Evolutionary conservation across 1,284 basidiomycete genomes (phyloP).

Genomic region (Amylostereum areolatum): DNA sequence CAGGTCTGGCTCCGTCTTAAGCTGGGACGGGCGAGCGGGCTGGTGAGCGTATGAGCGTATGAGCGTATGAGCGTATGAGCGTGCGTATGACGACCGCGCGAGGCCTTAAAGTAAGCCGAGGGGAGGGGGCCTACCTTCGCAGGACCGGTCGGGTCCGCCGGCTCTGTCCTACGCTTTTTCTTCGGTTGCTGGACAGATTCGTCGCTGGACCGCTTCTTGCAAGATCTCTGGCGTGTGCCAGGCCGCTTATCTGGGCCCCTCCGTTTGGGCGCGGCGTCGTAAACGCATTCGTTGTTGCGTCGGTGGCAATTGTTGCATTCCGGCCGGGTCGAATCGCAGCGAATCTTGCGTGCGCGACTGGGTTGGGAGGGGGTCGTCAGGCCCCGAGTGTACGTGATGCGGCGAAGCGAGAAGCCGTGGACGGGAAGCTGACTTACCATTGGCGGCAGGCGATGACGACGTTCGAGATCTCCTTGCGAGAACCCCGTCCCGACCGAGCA

Average conservation of each 20-base stretch:
- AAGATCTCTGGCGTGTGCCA: slow-evolving; percentile 72
- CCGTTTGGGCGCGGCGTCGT: slow-evolving; percentile 72
- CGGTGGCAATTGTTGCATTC: slow-evolving; percentile 74
- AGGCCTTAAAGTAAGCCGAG: too few species aligned
- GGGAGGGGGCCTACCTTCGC: too few species aligned
- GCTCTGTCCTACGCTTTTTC: slow-evolving; percentile 46
- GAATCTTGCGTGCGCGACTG: slow-evolving; percentile 74
- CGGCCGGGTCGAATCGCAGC: slow-evolving; percentile 75
- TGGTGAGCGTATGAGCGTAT: too few species aligned
- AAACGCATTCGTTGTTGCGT: slow-evolving; percentile 67
- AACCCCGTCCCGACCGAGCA: slow-evolving; percentile 24
- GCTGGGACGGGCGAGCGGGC: too few species aligned
- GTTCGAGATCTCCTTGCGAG: slow-evolving; percentile 54
- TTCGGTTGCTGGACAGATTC: slow-evolving; percentile 46
- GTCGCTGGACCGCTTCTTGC: slow-evolving; percentile 68
- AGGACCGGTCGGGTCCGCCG: slow-evolving; percentile 20
- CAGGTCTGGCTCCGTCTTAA: too few species aligned
- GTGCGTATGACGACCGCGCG: too few species aligned
- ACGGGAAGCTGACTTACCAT: slow-evolving; percentile 22
- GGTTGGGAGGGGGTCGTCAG: slow-evolving; percentile 28
- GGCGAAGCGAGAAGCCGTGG: slow-evolving; percentile 1
- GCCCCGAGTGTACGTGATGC: slow-evolving; percentile 14
- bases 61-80: too few species aligned
- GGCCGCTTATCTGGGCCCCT: slow-evolving; percentile 79
- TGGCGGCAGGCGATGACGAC: slow-evolving; percentile 49